phyloP scores from a whole-genome alignment of 371 early-diverging fungal species.

The Mucor piriformis region DNA sequence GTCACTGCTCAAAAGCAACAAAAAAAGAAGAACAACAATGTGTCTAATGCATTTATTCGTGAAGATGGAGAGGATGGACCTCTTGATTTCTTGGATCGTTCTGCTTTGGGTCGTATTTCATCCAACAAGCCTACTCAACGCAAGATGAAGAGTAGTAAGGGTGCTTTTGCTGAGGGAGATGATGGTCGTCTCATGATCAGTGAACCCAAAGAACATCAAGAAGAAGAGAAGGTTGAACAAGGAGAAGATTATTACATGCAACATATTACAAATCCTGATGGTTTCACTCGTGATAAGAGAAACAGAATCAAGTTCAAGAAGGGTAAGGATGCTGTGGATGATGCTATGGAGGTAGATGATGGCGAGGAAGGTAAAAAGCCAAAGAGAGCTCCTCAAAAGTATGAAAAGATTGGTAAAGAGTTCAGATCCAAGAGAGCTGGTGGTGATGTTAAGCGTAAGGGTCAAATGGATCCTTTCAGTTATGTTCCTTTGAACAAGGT shows the following conservation, averaged over 20 bases:
- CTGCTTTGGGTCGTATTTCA: constrained; percentile 82
- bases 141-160: constrained; percentile 48
- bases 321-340: constrained; percentile 55
- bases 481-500: constrained; percentile 86
- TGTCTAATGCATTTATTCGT: constrained; percentile 66
- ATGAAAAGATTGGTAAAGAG: constrained; percentile 55
- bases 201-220: constrained; percentile 53
- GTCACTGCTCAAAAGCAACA: constrained; percentile 37
- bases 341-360: constrained; percentile 59
- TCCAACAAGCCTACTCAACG: constrained; percentile 51
- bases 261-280: constrained; percentile 78
- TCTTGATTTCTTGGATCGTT: constrained; percentile 91
- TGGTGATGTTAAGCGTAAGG: constrained; percentile 91
- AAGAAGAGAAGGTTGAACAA: constrained; percentile 46
- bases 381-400: constrained; percentile 28
- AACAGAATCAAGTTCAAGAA: constrained; percentile 90
- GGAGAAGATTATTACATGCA: constrained; percentile 85
- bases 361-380: constrained; percentile 45
- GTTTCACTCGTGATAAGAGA: constrained; percentile 80
- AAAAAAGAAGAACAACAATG: constrained; percentile 46
- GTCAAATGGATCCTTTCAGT: constrained; percentile 92
- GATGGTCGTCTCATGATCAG: constrained; percentile 85
- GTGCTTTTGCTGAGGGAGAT: constrained; percentile 64
- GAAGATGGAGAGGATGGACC: constrained; percentile 78
- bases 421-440: constrained; percentile 80